Evolutionary conservation across 345 rosid genomes (phyloP), one percentile per base, ranked within the genome.

Genomic region (Punica granatum): DNA sequence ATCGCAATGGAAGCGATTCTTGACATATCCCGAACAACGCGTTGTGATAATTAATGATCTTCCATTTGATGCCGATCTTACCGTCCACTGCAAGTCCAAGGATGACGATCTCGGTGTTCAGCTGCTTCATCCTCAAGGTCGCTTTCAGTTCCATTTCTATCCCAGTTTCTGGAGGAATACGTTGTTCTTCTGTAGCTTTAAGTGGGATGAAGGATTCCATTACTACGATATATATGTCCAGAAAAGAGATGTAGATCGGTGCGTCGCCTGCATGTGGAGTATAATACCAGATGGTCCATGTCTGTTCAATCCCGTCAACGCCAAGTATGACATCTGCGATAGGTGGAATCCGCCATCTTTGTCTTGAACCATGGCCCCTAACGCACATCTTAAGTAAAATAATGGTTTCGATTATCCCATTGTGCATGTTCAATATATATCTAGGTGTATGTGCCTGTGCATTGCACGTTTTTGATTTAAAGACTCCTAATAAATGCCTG

Each of bases 71-170:
- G 28, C 6, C 31, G 30, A 12, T 19, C 32, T 53, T 16, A 33
- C 32, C 12, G 62, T 67, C 16, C 62, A 67, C 41, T 67, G 62
- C 31, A 51, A 67, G 41, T 67, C 62, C 32, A 67, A 51, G 31
- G 13, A 67, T 35, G 58, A 67, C 25, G 25, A 67, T 35, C 43
- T 67, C 19, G 30, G 36, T 1, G 15, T 51, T 15, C 58, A 49
- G 13, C 19, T 16, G 12, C 53, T 67, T 2, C 30, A 12, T 46
- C 41, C 60, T 0, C 3, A 30, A 11, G 67, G 35, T 18, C 15
- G 14, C 4, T 64, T 15, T 33, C 13, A 16, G n/a, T 64, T 64
- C 32, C 13, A 25, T 14, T 64, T 41, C 67, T 28, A 23, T 14
- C 67, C 51, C 12, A 64, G 12, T 15, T 2, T 64, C 7, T 41